phyloP scores from a whole-genome alignment of 225 moss, liverwort and hornwort genomes.

The Climacium dendroides region DNA sequence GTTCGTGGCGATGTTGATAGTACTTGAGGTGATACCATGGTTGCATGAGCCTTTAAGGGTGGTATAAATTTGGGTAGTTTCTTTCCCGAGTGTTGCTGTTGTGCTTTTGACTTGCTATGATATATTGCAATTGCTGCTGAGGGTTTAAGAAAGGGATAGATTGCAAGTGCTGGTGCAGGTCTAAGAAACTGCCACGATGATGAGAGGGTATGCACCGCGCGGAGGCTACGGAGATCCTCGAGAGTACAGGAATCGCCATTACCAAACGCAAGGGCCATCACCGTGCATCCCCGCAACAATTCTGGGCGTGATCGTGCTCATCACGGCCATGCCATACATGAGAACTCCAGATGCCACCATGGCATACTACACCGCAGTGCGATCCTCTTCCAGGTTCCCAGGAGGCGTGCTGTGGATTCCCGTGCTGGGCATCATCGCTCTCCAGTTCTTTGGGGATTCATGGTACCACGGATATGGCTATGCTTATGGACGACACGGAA shows the following conservation, averaged over 20 bases:
- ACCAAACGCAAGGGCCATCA: constrained; percentile 13
- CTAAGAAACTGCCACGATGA: background rate
- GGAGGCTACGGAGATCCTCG: background rate
- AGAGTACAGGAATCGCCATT: background rate
- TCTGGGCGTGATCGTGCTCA: constrained; percentile 19
- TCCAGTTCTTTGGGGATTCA: constrained; percentile 10
- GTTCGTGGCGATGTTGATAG: background rate
- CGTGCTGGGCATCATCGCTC: constrained; percentile 11
- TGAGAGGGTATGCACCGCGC: background rate
- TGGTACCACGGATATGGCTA: background rate
- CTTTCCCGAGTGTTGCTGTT: background rate
- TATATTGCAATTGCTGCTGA: background rate
- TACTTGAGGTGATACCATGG: background rate
- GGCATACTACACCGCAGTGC: background rate
- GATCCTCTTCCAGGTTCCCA: background rate
- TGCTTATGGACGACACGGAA: background rate
- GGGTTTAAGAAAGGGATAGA: background rate
- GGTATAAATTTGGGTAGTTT: background rate
- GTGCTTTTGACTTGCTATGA: background rate
- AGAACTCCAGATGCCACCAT: background rate
- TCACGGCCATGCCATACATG: constrained; percentile 14
- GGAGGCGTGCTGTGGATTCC: constrained; percentile 14
- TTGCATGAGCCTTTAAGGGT: background rate
- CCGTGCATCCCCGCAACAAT: constrained; percentile 18
- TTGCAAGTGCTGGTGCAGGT: background rate